phyloP scores from a whole-genome alignment of 2,329 filamentous ascomycete genomes.

The Blastomyces emzantsi region DNA sequence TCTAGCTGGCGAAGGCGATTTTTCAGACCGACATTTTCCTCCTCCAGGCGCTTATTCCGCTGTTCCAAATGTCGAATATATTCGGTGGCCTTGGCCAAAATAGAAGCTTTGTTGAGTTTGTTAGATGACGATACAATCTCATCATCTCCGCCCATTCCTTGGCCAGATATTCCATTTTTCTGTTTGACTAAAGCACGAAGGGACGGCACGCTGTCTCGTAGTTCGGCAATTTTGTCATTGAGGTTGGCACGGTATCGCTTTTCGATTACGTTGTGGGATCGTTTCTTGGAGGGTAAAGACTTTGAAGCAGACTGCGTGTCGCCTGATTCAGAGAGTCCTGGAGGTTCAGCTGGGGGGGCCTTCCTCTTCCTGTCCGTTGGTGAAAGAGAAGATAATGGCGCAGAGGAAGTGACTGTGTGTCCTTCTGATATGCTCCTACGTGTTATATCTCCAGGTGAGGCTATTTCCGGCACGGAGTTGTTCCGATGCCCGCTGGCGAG shows the following conservation, averaged over 20 bases:
- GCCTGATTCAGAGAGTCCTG: constrained; percentile 37
- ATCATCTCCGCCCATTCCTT: constrained; percentile 69
- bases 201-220: constrained; percentile 86
- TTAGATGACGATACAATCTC: constrained; percentile 78
- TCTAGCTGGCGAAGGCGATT: constrained; percentile 72
- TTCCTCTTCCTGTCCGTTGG: constrained; percentile 55
- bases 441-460: background rate
- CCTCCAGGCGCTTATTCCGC: constrained; percentile 68
- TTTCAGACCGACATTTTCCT: constrained; percentile 74
- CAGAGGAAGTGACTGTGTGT: background rate
- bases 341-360: constrained; percentile 48
- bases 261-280: constrained; percentile 96
- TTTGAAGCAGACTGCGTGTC: constrained; percentile 43
- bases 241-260: constrained; percentile 94
- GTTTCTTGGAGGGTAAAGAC: constrained; percentile 68
- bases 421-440: background rate
- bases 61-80: constrained; percentile 93
- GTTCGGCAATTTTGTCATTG: constrained; percentile 91
- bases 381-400: background rate
- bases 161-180: constrained; percentile 39
- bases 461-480: background rate
- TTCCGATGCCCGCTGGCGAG: background rate
- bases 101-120: constrained; percentile 96
- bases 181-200: constrained; percentile 70
- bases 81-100: constrained; percentile 89